These are phyloP conservation scores for Claviceps africana DNA, from an alignment of 2,329 filamentous ascomycete genomes.

Conservation along the genomic window DNA sequence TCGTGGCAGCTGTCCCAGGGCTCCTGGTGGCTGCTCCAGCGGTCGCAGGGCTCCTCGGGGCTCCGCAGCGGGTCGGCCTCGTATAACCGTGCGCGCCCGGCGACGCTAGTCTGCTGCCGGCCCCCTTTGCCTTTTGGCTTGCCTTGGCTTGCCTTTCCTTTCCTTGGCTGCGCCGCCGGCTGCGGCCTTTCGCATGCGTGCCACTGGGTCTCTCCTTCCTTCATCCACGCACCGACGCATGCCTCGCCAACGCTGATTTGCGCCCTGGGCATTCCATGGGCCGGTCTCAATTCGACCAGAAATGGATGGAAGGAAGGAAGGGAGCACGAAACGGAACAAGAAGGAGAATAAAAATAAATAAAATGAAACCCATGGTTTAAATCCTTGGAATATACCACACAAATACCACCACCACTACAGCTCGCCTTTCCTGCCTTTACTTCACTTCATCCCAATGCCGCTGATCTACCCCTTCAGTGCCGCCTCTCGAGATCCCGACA, in stretches of 20 bases:
- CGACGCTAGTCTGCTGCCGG: no score
- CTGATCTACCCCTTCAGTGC: neutral
- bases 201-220: neutral
- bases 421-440: no score
- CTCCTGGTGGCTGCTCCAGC: no score
- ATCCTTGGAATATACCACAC: no score
- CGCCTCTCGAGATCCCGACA: neutral
- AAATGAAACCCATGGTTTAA: no score
- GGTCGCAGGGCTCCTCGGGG: no score
- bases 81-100: neutral
- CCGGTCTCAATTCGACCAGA: neutral
- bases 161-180: no score
- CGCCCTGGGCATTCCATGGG: neutral
- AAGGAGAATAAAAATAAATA: neutral
- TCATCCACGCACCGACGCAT: neutral
- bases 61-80: neutral
- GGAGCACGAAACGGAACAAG: neutral
- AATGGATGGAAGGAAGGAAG: neutral
- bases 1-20: no score
- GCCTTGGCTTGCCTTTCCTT: no score
- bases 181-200: neutral
- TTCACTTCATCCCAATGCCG: neutral
- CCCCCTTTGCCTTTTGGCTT: no score
- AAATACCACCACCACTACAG: no score
- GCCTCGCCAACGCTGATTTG: neutral